Evolutionary conservation across 306 rosid genomes (phyloP).

Genomic region (Sicyos edulis): DNA sequence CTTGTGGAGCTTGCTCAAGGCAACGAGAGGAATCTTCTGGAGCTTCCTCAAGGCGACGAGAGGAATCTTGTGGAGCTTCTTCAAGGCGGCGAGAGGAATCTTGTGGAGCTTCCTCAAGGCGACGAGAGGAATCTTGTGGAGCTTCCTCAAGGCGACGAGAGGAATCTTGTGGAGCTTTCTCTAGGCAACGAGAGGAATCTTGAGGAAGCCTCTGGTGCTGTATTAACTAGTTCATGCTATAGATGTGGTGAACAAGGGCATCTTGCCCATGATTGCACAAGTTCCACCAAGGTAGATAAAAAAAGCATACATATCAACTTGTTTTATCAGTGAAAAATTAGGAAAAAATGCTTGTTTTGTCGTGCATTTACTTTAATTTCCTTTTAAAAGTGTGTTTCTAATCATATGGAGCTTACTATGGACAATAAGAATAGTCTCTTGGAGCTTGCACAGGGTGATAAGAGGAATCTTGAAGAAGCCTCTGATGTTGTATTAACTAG

Average conservation of each 20-base stretch:
- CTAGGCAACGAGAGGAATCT: slow-evolving; percentile 30
- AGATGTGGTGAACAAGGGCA: slow-evolving; percentile 74
- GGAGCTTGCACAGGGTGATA: slow-evolving; percentile 6
- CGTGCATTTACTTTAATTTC: neutral
- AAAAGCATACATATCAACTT: neutral
- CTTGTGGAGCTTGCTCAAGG: too few relatives aligned
- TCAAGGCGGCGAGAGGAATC: too few relatives aligned
- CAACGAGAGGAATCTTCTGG: too few relatives aligned
- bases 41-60: too few relatives aligned
- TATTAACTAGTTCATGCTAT: slow-evolving; percentile 32
- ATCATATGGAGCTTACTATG: slow-evolving; percentile 10
- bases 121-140: slow-evolving; percentile 41
- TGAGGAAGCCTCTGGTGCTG: slow-evolving; percentile 43
- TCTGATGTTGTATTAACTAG: slow-evolving; percentile 38
- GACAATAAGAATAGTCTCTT: neutral
- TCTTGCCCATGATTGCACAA: slow-evolving; percentile 72
- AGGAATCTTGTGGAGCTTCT: too few relatives aligned
- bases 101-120: too few relatives aligned
- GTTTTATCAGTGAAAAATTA: slow-evolving; percentile 1
- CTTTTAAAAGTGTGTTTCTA: neutral
- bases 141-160: neutral
- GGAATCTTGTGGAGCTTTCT: slow-evolving; percentile 24
- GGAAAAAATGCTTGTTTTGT: neutral
- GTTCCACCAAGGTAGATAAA: slow-evolving; percentile 37
- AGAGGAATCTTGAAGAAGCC: slow-evolving; percentile 34